These are phyloP conservation scores for Hanseniaspora hatyaiensis DNA, from an alignment of 805 yeast genomes.

Conservation along the genomic window DNA sequence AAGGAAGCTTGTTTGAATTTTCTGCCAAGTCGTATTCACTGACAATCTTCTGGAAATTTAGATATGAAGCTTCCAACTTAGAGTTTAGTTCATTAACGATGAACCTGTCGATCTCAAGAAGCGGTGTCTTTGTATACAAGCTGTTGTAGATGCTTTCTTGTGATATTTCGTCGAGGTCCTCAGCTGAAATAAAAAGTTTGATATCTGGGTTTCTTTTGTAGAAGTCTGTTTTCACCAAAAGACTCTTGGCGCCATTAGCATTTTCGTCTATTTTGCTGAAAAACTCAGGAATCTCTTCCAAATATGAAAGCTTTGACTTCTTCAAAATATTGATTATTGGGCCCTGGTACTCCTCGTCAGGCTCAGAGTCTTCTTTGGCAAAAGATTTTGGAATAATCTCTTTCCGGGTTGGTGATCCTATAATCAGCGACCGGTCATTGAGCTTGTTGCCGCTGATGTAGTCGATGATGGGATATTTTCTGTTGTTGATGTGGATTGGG, in stretches of 20 bases:
- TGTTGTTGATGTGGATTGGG: slow-evolving; percentile 14
- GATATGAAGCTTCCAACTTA: slow-evolving; percentile 2
- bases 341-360: background rate
- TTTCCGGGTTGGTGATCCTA: slow-evolving; percentile 11
- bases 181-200: background rate
- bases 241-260: no score
- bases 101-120: slow-evolving; percentile 13
- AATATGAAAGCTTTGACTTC: background rate
- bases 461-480: slow-evolving; percentile 13
- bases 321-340: slow-evolving; percentile 1
- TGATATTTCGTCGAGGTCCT: background rate
- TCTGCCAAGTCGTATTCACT: slow-evolving; percentile 6
- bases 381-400: background rate
- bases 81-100: slow-evolving; percentile 11
- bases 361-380: background rate
- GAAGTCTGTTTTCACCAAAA: background rate
- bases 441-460: slow-evolving; percentile 5
- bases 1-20: slow-evolving; percentile 3
- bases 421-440: slow-evolving; percentile 7
- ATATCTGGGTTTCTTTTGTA: slow-evolving; percentile 1
- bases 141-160: slow-evolving; percentile 1
- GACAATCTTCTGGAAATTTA: slow-evolving; percentile 5
- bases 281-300: slow-evolving; percentile 9
- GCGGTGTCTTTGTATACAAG: slow-evolving; percentile 12
- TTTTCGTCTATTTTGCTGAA: background rate